These are phyloP conservation scores for Kandelia obovata DNA, from an alignment of 345 rosid species.

Conservation along the genomic window DNA sequence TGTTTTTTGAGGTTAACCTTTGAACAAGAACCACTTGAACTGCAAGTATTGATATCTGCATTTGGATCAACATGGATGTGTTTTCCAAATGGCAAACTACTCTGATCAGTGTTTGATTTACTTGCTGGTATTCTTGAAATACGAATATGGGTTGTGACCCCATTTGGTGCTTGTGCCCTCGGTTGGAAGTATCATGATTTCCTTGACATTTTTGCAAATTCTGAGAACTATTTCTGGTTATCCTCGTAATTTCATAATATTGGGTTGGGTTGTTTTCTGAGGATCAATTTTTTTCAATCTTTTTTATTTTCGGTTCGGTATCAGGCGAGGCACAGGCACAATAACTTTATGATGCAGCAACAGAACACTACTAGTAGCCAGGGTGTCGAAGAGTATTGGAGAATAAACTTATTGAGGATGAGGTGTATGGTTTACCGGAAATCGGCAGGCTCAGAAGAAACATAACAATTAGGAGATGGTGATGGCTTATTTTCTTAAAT, in stretches of 20 bases:
- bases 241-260: background rate
- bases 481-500: too few relatives aligned
- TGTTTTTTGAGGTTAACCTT: too few relatives aligned
- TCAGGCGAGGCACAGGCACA: conserved; percentile 60
- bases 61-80: background rate
- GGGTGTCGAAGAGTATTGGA: conserved; percentile 63
- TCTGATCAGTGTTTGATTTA: too few relatives aligned
- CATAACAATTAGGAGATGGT: background rate
- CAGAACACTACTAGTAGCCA: conserved; percentile 48
- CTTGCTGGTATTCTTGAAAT: background rate
- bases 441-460: background rate
- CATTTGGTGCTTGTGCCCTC: background rate
- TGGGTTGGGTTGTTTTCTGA: background rate
- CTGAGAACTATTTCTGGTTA: background rate
- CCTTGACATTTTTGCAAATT: background rate
- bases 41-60: background rate
- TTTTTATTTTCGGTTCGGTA: conserved; percentile 38
- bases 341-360: conserved; percentile 70
- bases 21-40: background rate
- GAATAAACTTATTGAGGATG: conserved; percentile 42
- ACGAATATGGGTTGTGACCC: background rate
- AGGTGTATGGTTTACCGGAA: background rate
- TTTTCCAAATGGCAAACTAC: too few relatives aligned
- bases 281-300: too few relatives aligned
- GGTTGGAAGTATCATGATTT: background rate